Conservation (phyloP, 2,329 filamentous ascomycete genomes). For the Nannizziopsis arthrosporioides region DNA sequence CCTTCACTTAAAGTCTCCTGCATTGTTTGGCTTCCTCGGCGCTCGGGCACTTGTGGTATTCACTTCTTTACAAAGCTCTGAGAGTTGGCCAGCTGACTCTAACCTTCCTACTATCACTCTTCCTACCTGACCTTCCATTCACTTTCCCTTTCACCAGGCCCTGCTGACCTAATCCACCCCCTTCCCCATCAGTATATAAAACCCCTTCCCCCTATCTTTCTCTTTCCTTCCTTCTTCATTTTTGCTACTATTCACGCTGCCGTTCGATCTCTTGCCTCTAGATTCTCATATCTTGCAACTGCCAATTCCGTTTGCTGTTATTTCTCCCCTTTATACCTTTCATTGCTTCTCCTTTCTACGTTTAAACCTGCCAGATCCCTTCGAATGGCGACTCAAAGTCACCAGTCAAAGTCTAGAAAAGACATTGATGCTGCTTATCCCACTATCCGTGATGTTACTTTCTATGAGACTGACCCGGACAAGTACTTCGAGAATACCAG, state of each 20-base stretch:
- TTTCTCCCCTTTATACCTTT: not conserved
- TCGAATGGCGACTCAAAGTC: too few species aligned
- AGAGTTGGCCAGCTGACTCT: not conserved
- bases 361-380: not conserved
- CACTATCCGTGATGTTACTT: not conserved
- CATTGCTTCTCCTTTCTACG: not conserved
- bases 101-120: not conserved
- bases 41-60: not conserved
- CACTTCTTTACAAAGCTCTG: slow-evolving; percentile 1
- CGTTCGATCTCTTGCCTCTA: slow-evolving; percentile 3
- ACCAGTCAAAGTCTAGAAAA: too few species aligned
- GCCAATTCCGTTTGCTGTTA: not conserved
- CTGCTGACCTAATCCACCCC: slow-evolving; percentile 1
- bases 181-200: slow-evolving; percentile 10
- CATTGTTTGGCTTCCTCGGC: not conserved
- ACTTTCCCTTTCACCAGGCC: not conserved
- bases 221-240: slow-evolving; percentile 12
- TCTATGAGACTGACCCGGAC: slow-evolving; percentile 12
- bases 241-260: slow-evolving; percentile 3
- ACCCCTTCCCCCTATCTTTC: slow-evolving; percentile 1
- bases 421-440: too few species aligned
- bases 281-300: not conserved
- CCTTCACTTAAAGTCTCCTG: not conserved
- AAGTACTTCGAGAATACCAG: slow-evolving; percentile 20
- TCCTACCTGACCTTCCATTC: not conserved